Conservation (phyloP, 2,329 filamentous ascomycete genomes). For the Pseudocercospora fuligena region DNA sequence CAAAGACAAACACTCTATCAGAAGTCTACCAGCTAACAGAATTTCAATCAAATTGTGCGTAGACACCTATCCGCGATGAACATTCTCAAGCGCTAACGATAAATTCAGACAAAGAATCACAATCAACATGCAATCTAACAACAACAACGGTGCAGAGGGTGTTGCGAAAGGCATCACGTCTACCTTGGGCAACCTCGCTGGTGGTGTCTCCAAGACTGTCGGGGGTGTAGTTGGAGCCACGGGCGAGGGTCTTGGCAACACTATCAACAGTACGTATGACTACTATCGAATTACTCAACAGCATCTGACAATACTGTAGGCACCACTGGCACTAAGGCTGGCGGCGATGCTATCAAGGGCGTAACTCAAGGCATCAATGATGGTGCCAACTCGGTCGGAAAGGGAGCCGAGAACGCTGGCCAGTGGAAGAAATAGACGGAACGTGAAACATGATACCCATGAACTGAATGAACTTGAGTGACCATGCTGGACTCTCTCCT, state of each 20-base stretch:
- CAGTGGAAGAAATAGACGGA: conserved; percentile 47
- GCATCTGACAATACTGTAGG: conserved; percentile 9
- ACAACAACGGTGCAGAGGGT: conserved; percentile 33
- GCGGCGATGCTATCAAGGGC: conserved; percentile 49
- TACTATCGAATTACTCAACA: background rate
- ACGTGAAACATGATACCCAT: background rate
- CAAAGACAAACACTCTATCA: background rate
- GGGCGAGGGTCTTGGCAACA: conserved; percentile 52
- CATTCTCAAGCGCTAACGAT: background rate
- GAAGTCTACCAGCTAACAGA: conserved; percentile 12
- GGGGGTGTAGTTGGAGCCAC: conserved; percentile 58
- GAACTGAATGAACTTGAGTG: background rate
- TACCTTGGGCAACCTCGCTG: conserved; percentile 56
- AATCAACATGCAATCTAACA: conserved; percentile 17
- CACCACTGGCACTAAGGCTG: conserved; percentile 51
- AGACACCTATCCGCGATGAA: background rate
- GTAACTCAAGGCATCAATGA: conserved; percentile 53
- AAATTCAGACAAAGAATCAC: background rate
- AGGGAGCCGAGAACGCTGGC: conserved; percentile 53
- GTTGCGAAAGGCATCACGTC: conserved; percentile 42
- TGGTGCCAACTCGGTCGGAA: conserved; percentile 48
- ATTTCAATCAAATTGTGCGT: background rate
- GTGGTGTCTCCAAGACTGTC: conserved; percentile 59
- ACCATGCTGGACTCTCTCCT: too few relatives aligned
- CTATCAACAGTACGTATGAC: conserved; percentile 44